Evolutionary conservation across 768 basidiomycete species (phyloP).

Genomic region (Psilocybe tampanensis): DNA sequence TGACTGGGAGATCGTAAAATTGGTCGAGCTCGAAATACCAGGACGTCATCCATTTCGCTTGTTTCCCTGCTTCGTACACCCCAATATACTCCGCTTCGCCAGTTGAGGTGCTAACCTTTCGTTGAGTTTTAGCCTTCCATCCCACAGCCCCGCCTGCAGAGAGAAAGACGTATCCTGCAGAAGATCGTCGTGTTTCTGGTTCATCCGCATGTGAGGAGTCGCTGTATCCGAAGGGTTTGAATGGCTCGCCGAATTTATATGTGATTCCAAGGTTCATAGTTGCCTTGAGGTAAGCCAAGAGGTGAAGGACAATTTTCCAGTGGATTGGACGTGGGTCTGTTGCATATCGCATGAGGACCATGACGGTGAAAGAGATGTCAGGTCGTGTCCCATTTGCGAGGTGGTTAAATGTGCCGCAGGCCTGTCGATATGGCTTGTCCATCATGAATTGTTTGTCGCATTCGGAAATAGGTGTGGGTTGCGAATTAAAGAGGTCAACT

Average conservation of each 20-base stretch:
- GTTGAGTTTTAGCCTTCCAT: conserved; percentile 8
- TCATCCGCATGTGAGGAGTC: conserved; percentile 4
- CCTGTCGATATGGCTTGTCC: conserved; percentile 7
- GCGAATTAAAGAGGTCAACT: background rate
- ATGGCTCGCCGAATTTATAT: background rate
- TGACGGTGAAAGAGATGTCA: conserved; percentile 7
- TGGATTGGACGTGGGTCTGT: conserved; percentile 10
- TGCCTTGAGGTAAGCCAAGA: background rate
- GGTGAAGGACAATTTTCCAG: conserved; percentile 6
- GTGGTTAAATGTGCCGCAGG: conserved; percentile 6
- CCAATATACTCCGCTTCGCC: conserved; percentile 7
- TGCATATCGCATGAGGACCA: conserved; percentile 6
- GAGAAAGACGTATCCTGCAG: conserved; percentile 5
- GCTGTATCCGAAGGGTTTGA: conserved; percentile 2
- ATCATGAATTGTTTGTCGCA: conserved; percentile 6
- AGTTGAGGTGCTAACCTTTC: conserved; percentile 1
- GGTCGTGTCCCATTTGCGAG: conserved; percentile 5
- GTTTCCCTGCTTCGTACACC: conserved; percentile 2
- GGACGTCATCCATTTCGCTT: conserved; percentile 1
- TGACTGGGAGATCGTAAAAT: background rate
- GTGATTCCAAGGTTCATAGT: background rate
- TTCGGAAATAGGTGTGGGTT: conserved; percentile 6
- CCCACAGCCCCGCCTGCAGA: conserved; percentile 1
- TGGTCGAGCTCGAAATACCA: conserved; percentile 3
- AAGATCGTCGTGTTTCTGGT: background rate